Base-by-base conservation (phyloP, 208 protist species). In the Trypanosomatidae sp. region DNA sequence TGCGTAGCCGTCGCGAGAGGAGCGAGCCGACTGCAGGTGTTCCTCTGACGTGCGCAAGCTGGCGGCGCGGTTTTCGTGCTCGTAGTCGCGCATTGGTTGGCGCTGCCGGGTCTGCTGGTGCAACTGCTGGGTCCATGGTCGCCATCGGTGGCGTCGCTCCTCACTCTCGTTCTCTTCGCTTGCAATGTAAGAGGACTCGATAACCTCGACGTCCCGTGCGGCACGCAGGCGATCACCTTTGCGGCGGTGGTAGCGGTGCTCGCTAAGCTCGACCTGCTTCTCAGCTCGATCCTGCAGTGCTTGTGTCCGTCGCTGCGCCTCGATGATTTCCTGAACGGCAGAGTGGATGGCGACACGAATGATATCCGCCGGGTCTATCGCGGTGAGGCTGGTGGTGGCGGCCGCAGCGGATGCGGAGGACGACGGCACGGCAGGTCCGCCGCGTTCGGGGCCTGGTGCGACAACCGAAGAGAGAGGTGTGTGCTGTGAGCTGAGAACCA, bases 281-380 rank as follows among this genome's bases (percentile, higher is more conserved):
- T 82, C 76, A 13, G 81, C 84, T n/a, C 82, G 59, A 19, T 89
- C 80, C 10, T 67, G 74, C 58, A 90, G 50, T 36, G 62, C 9
- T 52, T 77, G 84, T 10, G 79, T 84, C 15, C 74, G 75, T 47
- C 70, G 74, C 22, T 80, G 83, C 9, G 89, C 89, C 43, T 59
- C 67, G 2, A 90, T 69, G 36, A 94, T 83, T 64, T 94, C 89
- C 46, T 77, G 66, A 55, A 91, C 89, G 6, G 89, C 89, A 60
- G 88, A 84, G 28, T 82, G 85, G 49, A 94, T 88, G 22, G 89
- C 86, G n/a, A 73, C 74, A 5, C 82, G 80, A 62, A 93, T 82
- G 33, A 91, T 67, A 33, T 79, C 73, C 10, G 44, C 66, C 33
- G 75, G 75, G 43, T 79, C 69, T 41, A 79, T 66, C 43, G 68